A percentile compares a stretch with the other conserved stretches of the same genome.
Conservation (phyloP, 1,139 yeast species). For the Wickerhamiella pararugosa region DNA sequence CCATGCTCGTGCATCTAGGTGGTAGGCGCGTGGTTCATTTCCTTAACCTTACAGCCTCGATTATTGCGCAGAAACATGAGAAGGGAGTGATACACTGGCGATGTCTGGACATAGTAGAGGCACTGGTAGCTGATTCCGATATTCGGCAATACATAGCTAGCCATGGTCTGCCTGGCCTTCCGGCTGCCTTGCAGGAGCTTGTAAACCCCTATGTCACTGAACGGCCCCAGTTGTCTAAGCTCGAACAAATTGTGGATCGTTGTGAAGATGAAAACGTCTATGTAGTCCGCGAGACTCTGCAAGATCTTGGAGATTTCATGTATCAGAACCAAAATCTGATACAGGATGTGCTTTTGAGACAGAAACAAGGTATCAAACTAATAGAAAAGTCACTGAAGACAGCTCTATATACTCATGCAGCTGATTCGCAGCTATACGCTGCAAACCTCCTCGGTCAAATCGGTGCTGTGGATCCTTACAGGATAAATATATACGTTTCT, state of each 20-base stretch:
- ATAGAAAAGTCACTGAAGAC: too few species aligned
- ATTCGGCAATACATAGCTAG: too few species aligned
- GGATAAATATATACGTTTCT: constrained; percentile 29
- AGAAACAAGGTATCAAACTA: constrained; percentile 18
- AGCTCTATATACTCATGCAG: background rate
- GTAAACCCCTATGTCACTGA: background rate
- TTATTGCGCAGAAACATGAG: constrained; percentile 30
- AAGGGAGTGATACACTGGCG: too few species aligned
- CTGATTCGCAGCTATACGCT: constrained; percentile 35
- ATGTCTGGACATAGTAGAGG: too few species aligned
- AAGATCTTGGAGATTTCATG: constrained; percentile 45
- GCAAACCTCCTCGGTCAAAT: constrained; percentile 57
- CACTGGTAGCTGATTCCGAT: too few species aligned
- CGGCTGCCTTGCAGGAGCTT: background rate
- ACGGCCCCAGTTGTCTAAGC: constrained; percentile 4
- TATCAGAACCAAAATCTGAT: constrained; percentile 35
- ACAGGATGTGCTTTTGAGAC: constrained; percentile 22
- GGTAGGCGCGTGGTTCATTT: constrained; percentile 29
- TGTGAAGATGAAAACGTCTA: constrained; percentile 54
- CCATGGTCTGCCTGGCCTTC: background rate
- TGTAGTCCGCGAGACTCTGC: constrained; percentile 64
- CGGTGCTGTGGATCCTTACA: constrained; percentile 66
- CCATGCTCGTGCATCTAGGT: constrained; percentile 30
- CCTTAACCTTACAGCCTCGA: constrained; percentile 41
- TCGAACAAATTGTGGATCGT: constrained; percentile 25